A percentile compares a stretch with the other conserved stretches of the same genome.
phyloP scores from a whole-genome alignment of 306 rosid genomes.

The Ochetophila trinervis region DNA sequence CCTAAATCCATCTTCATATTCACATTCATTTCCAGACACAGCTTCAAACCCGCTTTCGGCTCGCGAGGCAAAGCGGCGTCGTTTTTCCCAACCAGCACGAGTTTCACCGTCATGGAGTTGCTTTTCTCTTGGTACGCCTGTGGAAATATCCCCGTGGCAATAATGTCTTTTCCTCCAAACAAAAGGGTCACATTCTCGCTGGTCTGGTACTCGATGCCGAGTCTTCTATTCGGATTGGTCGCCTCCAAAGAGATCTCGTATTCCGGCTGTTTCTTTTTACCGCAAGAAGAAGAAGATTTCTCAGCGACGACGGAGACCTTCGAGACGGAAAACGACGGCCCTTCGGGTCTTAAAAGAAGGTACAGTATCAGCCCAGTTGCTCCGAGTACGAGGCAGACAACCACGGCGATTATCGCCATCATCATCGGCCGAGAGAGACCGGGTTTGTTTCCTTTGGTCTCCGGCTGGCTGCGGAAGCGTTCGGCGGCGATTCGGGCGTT shows the following conservation, averaged over 20 bases:
- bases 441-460: background rate
- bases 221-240: conserved; percentile 29
- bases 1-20: conserved; percentile 15
- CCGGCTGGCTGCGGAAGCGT: conserved; percentile 6
- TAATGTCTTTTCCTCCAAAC: conserved; percentile 12
- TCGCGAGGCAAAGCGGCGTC: conserved; percentile 3
- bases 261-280: background rate
- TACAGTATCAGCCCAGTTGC: conserved; percentile 13
- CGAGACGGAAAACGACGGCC: conserved; percentile 32
- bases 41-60: conserved; percentile 12
- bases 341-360: conserved; percentile 30
- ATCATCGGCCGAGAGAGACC: background rate
- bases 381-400: conserved; percentile 18
- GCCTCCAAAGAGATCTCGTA: conserved; percentile 33
- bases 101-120: background rate
- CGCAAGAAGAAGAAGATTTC: background rate
- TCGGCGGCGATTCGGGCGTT: conserved; percentile 45
- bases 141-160: conserved; percentile 38
- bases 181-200: conserved; percentile 4
- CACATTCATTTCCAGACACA: conserved; percentile 32
- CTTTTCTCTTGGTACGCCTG: conserved; percentile 3
- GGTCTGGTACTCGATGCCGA: conserved; percentile 6
- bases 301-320: conserved; percentile 5
- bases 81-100: conserved; percentile 15
- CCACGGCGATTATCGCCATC: background rate